phyloP scores from a whole-genome alignment of 306 rosid genomes.

The Vicia villosa region DNA sequence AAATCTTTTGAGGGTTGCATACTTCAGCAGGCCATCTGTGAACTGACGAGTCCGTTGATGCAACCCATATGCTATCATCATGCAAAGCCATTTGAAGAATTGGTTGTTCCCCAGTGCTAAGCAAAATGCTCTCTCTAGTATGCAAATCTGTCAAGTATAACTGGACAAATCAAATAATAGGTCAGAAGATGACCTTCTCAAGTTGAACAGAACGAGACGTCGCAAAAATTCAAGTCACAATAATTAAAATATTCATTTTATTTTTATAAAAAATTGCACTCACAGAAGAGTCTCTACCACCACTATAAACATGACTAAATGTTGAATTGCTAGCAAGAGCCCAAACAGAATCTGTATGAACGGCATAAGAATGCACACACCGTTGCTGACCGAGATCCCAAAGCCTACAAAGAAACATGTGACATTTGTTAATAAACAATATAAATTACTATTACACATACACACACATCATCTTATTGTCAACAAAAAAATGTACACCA shows the following conservation, averaged over 20 bases:
- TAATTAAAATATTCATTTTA: constrained; percentile 12
- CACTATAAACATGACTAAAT: constrained; percentile 95
- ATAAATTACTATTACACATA: constrained; percentile 20
- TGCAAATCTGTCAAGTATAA: constrained; percentile 96
- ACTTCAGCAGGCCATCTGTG: constrained; percentile 93
- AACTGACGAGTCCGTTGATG: constrained; percentile 88
- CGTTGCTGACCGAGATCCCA: constrained; percentile 99
- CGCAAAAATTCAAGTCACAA: constrained; percentile 19
- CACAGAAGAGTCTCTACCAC: constrained; percentile 97
- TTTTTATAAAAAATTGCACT: constrained; percentile 46
- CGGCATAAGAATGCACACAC: constrained; percentile 97
- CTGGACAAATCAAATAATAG: constrained; percentile 61
- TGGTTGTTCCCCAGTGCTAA: constrained; percentile 92
- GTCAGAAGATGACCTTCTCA: constrained; percentile 43
- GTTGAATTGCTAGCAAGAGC: constrained; percentile 96
- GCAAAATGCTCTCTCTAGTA: constrained; percentile 93
- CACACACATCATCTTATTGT: constrained; percentile 52
- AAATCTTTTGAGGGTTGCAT: constrained; percentile 75
- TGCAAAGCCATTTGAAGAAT: constrained; percentile 78
- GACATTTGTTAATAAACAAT: constrained; percentile 26
- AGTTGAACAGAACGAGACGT: constrained; percentile 28
- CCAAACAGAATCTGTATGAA: constrained; percentile 99
- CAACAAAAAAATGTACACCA: constrained; percentile 18
- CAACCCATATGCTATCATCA: constrained; percentile 86
- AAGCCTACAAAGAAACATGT: constrained; percentile 59